Conservation (phyloP, 2,329 filamentous ascomycete species). For the Alternaria infectoria region DNA sequence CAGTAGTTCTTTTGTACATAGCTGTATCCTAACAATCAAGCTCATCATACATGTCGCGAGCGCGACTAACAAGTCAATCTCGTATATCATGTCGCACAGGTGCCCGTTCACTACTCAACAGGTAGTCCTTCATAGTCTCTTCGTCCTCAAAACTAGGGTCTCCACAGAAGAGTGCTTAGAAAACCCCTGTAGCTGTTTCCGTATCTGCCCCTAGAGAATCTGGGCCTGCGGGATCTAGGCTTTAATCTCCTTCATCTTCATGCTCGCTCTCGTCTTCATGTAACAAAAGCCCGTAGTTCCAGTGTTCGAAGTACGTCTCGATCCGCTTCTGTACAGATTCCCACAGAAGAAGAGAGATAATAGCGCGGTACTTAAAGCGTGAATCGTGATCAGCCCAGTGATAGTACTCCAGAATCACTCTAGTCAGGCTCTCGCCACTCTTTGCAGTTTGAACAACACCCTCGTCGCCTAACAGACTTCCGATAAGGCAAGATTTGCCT, state of each 20-base stretch:
- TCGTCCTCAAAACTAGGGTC: background rate
- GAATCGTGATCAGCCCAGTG: background rate
- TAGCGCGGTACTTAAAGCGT: background rate
- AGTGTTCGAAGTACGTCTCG: background rate
- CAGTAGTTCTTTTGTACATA: background rate
- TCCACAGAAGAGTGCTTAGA: background rate
- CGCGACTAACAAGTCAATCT: background rate
- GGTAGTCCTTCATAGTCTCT: background rate
- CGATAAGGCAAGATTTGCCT: background rate
- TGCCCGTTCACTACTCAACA: background rate
- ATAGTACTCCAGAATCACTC: background rate
- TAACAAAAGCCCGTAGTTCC: background rate
- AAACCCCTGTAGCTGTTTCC: background rate
- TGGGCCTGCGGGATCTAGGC: background rate
- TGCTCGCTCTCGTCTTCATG: background rate
- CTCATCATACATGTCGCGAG: background rate
- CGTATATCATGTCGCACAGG: background rate
- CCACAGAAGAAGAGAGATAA: background rate
- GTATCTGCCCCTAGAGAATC: background rate
- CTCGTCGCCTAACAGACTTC: background rate
- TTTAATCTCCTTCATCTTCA: background rate
- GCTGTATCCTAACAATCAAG: background rate
- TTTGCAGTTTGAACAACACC: background rate
- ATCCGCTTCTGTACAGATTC: background rate
- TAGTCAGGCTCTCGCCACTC: background rate